Percentiles rank a stretch among this genome's conserved stretches.
phyloP scores from a whole-genome alignment of 2,329 filamentous ascomycete genomes.

The Calonectria montana region DNA sequence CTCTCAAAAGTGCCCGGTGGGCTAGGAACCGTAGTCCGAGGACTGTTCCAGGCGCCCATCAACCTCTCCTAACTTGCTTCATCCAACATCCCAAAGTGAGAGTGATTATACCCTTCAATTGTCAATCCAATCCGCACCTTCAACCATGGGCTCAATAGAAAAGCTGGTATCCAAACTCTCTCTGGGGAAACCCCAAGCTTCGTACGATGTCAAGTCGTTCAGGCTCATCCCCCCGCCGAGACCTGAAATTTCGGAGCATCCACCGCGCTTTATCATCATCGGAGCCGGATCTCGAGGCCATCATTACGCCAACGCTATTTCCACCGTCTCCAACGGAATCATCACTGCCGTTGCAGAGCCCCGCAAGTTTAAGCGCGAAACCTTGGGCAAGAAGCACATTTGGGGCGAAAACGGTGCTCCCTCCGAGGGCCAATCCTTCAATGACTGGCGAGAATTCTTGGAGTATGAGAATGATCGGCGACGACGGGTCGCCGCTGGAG shows the following conservation, averaged over 20 bases:
- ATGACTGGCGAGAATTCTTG: slow-evolving; percentile 81
- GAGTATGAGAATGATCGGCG: slow-evolving; percentile 75
- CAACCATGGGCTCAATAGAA: slow-evolving; percentile 35
- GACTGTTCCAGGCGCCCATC: background rate
- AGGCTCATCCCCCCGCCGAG: slow-evolving; percentile 49
- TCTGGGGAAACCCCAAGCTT: slow-evolving; percentile 13
- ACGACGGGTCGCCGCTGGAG: slow-evolving; percentile 60
- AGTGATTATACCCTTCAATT: background rate
- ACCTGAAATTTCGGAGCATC: slow-evolving; percentile 58
- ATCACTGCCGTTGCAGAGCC: slow-evolving; percentile 88
- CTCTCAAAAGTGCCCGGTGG: background rate
- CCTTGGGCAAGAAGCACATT: slow-evolving; percentile 78
- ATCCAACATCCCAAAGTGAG: background rate
- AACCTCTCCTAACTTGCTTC: background rate
- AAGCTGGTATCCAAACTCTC: slow-evolving; percentile 26
- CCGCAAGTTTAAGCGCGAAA: slow-evolving; percentile 77
- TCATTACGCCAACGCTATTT: slow-evolving; percentile 77
- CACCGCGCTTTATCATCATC: slow-evolving; percentile 80
- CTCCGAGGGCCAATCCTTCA: slow-evolving; percentile 74
- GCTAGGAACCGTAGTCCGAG: background rate
- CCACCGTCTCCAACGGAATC: slow-evolving; percentile 72
- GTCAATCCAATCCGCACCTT: background rate
- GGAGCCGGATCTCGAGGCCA: slow-evolving; percentile 85
- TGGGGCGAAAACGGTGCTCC: slow-evolving; percentile 66
- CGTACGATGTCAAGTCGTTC: slow-evolving; percentile 26